Base-by-base conservation (phyloP, 2,329 filamentous ascomycete genomes). In the Pestalotiopsis sp. region DNA sequence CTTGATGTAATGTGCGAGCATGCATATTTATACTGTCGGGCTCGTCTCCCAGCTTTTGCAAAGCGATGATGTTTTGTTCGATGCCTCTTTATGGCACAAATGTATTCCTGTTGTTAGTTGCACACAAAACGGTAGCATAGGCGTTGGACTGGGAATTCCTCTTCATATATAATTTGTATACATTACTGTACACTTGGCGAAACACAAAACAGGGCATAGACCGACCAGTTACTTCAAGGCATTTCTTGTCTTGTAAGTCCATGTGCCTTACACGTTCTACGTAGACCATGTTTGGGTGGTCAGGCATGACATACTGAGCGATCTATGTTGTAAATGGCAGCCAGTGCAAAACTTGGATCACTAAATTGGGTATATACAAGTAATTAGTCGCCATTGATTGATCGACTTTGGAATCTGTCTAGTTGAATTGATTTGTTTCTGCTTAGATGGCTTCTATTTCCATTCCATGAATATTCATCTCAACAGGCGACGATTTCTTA, bases 1-100 rank as follows among this genome's bases (percentile, higher is more conserved):
- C 61, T 25, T 75, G 61, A 70, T 66, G 5, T 74, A 60, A 75
- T 66, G 25, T 31, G 13, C 13, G 41, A 45, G 17, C 17, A 17
- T 17, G 45, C 7, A 20, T 9, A 14, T 17, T 6, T n/a, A 3
- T 7, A 17, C n/a, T 4, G 45, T 17, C 45, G n/a, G 45, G 45
- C 45, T n/a, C n/a, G 17, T n/a, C 45, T 49, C 45, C n/a, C 6
- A n/a, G 45, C 45, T 52, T 52, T 52, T 14, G 6, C 14, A 9
- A 20, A 52, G 45, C 45, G 45, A 20, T 52, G 17, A 20, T 52
- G n/a, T 20, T 52, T 52, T n/a, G 20, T 52, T n/a, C 14, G 13
- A 52, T 17, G 45, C 17, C 7, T 52, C n/a, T 9, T 52, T 52
- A 36, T 36, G 31, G 31, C 31, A 36, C 31, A 9, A 36, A 36